Percentiles rank a stretch among this genome's conserved stretches.
Evolutionary conservation across 2,329 filamentous ascomycete genomes (phyloP).

Genomic region (Colletotrichum incanum): DNA sequence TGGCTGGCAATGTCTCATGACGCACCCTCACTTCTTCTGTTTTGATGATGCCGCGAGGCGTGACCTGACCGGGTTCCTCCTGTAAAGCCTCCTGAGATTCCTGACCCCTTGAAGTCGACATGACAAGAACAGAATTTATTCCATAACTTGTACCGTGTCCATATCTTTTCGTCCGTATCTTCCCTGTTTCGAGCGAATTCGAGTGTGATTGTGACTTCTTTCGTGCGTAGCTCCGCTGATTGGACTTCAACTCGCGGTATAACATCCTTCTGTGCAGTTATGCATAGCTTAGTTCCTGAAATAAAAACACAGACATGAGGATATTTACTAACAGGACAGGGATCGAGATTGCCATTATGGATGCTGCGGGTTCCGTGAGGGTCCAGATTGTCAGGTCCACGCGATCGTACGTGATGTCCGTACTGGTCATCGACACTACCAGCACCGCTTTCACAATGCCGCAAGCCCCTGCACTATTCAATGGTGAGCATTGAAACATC

Average conservation of each 20-base stretch:
- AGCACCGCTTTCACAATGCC: conserved; percentile 54
- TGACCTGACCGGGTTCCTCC: conserved; percentile 40
- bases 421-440: conserved; percentile 51
- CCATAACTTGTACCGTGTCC: conserved; percentile 47
- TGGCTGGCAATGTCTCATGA: conserved; percentile 40
- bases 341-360: conserved; percentile 55
- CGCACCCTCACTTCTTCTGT: conserved; percentile 51
- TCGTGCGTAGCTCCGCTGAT: conserved; percentile 48
- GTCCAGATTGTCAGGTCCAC: conserved; percentile 56
- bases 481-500: not conserved
- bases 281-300: not conserved
- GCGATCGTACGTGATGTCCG: conserved; percentile 53
- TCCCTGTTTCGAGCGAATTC: conserved; percentile 29
- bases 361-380: conserved; percentile 53
- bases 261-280: conserved; percentile 51
- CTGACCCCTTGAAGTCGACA: conserved; percentile 51
- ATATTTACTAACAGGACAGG: conserved; percentile 51
- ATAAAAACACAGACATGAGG: rapidly evolving
- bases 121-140: conserved; percentile 51
- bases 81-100: conserved; percentile 53
- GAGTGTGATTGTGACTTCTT: conserved; percentile 44
- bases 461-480: conserved; percentile 49
- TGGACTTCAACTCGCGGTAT: conserved; percentile 53
- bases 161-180: conserved; percentile 44
- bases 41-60: conserved; percentile 48